Evolutionary conservation across 2,329 filamentous ascomycete species (phyloP), one percentile per base, ranked within the genome.

Genomic region (Cladosporium austrohemisphaericum): DNA sequence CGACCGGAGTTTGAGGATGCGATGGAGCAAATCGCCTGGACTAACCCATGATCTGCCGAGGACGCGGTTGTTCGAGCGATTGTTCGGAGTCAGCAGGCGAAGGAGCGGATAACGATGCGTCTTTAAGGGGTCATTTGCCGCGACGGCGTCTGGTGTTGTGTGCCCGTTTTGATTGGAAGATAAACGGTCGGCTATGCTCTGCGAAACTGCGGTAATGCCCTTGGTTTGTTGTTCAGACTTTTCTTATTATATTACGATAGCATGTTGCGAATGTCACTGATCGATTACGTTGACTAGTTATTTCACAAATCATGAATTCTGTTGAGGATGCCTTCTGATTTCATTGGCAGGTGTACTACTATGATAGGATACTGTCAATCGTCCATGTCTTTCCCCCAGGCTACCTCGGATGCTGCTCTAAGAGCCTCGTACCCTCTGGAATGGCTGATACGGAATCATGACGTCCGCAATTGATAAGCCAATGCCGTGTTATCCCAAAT

Each of bases 191-290:
- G 16, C 26, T 46, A 32, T 37, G n/a, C 25, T 26, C 32, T 46
- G 43, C 32, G 43, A 33, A 35, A 18, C 19, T 47, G 44, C 44
- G 44, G 44, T 31, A 28, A 31, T 47, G n/a, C n/a, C n/a, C n/a
- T n/a, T n/a, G n/a, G n/a, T n/a, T 18, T 47, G 33, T 31, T 47
- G 29, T 33, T 26, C 11, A 10, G 33, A 10, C 14, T 20, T 9
- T 35, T 33, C 35, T 26, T 19, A 26, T 31, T 45, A 45, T 25
- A 38, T 47, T 47, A 47, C 44, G 44, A 47, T 47, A 47, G 44
- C 44, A 47, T 47, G 44, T 37, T 36, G 32, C 33, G 43, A 38
- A 47, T 38, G 44, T 47, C 44, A 47, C 38, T 47, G 44, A 47
- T 47, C 44, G n/a, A 31, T 31, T n/a, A 47, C 44, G 33, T 38